Base-by-base conservation (phyloP, 768 basidiomycete species). In the Rhodotorula babjevae region DNA sequence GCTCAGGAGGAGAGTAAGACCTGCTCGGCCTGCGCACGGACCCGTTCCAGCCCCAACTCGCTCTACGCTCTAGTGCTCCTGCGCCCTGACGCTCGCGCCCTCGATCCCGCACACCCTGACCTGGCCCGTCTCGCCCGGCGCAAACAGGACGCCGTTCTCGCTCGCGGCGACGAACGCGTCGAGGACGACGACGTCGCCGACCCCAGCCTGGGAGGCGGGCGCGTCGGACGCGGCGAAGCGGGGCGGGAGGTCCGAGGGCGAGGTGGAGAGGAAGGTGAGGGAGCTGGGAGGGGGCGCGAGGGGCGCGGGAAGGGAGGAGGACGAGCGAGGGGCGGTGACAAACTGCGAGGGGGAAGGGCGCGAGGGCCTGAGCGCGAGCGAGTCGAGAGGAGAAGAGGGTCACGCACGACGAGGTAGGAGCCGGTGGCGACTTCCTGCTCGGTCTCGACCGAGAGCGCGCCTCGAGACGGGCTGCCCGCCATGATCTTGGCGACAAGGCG, bases 391-490 rank as follows among this genome's bases (percentile, higher is more conserved):
- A 42, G 44, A 3, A 12, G 40, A 18, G 27, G 6, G 36, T 4
- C 5, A 59, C 70, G 23, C 52, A 75, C 74, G 12, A 63, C 58
- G 29, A 72, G 40, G 44, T 36, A 60, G 31, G 52, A 44, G 0
- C 74, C 74, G 4, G 33, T 23, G 23, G 25, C 16, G 36, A 75
- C 59, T n/a, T 75, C 65, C 27, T 72, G 68, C 31, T 75, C 74
- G 10, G 74, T 75, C 47, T 72, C 68, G 53, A 75, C 68, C 23
- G 64, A 67, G 58, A 75, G 69, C 15, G 74, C 74, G 15, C 74
- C 74, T 40, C 74, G 64, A 3, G 61, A 64, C 0, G 74, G 74
- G 46, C 69, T 71, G n/a, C 74, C 74, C 0, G 74, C 74, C 65
- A 68, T 75, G 58, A 75, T 75, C 62, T 56, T 40, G 21, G 70